Percentiles rank a stretch among this genome's conserved stretches.
Conservation (phyloP, 176 grass and related monocot species). For the Bonia amplexicaulis region DNA sequence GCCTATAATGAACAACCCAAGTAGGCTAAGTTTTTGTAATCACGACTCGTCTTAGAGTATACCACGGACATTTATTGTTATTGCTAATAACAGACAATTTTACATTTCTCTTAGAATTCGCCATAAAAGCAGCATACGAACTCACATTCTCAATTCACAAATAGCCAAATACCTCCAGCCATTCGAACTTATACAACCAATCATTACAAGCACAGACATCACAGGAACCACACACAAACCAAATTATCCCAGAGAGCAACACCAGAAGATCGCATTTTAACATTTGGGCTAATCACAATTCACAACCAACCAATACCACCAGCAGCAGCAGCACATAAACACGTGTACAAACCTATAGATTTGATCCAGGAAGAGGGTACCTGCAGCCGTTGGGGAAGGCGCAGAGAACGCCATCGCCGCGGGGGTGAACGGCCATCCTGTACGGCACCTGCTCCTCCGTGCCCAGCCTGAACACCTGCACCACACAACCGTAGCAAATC, state of each 20-base stretch:
- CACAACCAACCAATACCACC: not conserved
- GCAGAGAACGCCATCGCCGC: constrained; percentile 59
- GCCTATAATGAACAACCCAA: not conserved
- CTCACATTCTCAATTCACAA: not conserved
- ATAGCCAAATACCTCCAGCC: not conserved
- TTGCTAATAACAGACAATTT: not conserved
- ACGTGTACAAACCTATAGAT: not conserved
- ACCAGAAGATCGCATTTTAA: not conserved
- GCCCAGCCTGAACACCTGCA: constrained; percentile 62
- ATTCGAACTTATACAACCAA: not conserved
- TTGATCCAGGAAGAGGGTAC: constrained; percentile 8
- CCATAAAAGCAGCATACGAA: not conserved
- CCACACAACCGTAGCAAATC: not conserved
- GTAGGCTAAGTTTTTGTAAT: not conserved
- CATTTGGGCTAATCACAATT: not conserved
- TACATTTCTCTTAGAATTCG: not conserved
- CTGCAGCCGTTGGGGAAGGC: constrained; percentile 81
- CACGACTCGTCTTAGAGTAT: not conserved
- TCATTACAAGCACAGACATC: not conserved
- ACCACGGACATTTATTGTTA: not conserved
- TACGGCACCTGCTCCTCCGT: constrained; percentile 66
- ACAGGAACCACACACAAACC: not conserved
- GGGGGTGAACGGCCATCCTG: constrained; percentile 87
- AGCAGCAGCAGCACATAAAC: not conserved
- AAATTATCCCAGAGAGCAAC: not conserved